Conservation (phyloP, 352 stramenopile species). For the Globisporangium recalcitrans region DNA sequence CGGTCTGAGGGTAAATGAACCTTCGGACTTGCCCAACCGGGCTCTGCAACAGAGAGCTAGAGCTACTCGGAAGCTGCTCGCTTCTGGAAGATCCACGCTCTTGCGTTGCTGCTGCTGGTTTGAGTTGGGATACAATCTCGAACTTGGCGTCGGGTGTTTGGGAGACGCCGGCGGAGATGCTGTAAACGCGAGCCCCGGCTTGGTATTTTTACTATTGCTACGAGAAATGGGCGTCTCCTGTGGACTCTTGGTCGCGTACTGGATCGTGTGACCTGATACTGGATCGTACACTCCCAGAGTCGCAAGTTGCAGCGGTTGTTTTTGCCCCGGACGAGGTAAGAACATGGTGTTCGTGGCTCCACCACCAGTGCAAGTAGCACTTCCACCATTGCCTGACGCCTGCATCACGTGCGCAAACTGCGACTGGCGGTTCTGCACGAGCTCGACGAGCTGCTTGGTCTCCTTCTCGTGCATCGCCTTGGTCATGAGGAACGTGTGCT, state of each 20-base stretch:
- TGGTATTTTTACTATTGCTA: not conserved
- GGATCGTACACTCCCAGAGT: conserved; percentile 36
- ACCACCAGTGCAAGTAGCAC: too few relatives aligned
- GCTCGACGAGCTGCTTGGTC: conserved; percentile 45
- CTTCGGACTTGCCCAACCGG: conserved; percentile 8
- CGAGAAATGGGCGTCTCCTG: conserved; percentile 8
- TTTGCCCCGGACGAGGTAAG: not conserved
- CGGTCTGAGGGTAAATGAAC: conserved; percentile 6
- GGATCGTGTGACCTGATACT: conserved; percentile 30
- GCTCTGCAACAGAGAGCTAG: not conserved
- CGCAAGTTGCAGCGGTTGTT: not conserved
- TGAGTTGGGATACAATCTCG: not conserved
- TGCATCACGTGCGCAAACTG: conserved; percentile 38
- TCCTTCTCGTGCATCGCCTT: conserved; percentile 68
- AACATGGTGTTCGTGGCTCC: not conserved
- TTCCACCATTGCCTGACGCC: conserved; percentile 10
- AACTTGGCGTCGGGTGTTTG: too few relatives aligned
- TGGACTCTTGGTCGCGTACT: conserved; percentile 19
- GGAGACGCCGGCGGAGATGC: conserved; percentile 7
- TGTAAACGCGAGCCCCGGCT: not conserved
- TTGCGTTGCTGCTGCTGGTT: not conserved
- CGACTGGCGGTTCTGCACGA: conserved; percentile 34
- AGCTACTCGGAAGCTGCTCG: not conserved
- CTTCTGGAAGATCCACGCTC: not conserved
- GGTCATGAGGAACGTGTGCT: conserved; percentile 43